Conservation (phyloP, 176 grass and related monocot species). For the Eremochloa ophiuroides region DNA sequence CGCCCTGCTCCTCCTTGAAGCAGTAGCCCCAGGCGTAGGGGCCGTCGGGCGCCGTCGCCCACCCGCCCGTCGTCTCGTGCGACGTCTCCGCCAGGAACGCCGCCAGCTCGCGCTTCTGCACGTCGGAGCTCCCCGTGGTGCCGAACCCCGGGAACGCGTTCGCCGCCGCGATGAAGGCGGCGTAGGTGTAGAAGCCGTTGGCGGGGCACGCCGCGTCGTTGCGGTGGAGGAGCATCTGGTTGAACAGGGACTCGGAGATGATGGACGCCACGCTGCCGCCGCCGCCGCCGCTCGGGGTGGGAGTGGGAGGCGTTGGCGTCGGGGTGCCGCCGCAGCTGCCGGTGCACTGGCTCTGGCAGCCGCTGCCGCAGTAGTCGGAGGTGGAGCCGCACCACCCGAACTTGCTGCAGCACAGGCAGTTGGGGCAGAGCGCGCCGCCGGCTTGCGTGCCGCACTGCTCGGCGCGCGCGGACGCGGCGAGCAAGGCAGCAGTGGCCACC, state of each 20-base stretch:
- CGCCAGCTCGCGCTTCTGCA: neutral
- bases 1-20: neutral
- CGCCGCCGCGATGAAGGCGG: neutral
- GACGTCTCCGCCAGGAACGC: neutral
- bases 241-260: neutral
- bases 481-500: neutral
- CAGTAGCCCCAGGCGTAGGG: neutral
- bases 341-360: conserved; percentile 44
- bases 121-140: neutral
- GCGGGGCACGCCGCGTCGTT: neutral
- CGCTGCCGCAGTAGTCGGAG: neutral
- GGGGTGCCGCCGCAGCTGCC: neutral
- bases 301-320: too few species aligned
- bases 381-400: conserved; percentile 43
- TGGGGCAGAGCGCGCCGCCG: conserved; percentile 28
- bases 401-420: conserved; percentile 45
- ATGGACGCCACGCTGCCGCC: neutral
- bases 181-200: neutral
- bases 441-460: conserved; percentile 42
- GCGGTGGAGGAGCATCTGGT: neutral
- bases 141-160: neutral
- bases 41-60: neutral
- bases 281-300: neutral
- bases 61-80: neutral
- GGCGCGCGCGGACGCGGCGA: neutral